Conservation (phyloP, 169 alveolate species). For the Eimeria tenella region DNA sequence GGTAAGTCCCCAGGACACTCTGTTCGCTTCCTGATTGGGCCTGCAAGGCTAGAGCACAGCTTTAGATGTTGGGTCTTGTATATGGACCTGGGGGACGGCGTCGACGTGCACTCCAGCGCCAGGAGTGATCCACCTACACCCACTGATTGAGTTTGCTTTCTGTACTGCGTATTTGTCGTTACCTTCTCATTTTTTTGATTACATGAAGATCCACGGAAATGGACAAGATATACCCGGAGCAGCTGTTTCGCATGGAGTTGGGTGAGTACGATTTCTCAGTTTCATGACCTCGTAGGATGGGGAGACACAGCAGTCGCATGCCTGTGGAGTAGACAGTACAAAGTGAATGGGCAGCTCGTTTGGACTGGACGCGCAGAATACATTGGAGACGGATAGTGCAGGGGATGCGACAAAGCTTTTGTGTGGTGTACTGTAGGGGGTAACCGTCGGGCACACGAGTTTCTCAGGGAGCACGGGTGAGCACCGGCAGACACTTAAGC, state of each 20-base stretch:
- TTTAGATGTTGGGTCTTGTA: too few relatives aligned
- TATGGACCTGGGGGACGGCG: too few relatives aligned
- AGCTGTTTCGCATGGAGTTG: constrained; percentile 86
- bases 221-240: constrained; percentile 93
- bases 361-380: too few relatives aligned
- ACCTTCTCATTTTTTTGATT: neutral
- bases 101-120: too few relatives aligned
- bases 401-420: too few relatives aligned
- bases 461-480: constrained; percentile 72
- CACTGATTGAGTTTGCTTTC: neutral
- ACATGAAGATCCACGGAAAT: constrained; percentile 88
- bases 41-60: too few relatives aligned
- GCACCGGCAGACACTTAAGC: neutral
- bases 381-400: too few relatives aligned
- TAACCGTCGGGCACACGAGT: constrained; percentile 67
- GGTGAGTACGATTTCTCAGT: constrained; percentile 76
- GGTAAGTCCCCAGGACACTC: constrained; percentile 68
- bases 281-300: neutral
- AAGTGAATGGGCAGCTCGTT: too few relatives aligned
- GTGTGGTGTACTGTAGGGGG: constrained; percentile 64
- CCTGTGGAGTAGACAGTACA: too few relatives aligned
- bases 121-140: too few relatives aligned
- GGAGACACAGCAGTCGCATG: too few relatives aligned
- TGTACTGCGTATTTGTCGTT: neutral
- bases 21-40: too few relatives aligned